Evolutionary conservation across 1,284 basidiomycete species (phyloP).

Genomic region (Fomitopsis palustris): DNA sequence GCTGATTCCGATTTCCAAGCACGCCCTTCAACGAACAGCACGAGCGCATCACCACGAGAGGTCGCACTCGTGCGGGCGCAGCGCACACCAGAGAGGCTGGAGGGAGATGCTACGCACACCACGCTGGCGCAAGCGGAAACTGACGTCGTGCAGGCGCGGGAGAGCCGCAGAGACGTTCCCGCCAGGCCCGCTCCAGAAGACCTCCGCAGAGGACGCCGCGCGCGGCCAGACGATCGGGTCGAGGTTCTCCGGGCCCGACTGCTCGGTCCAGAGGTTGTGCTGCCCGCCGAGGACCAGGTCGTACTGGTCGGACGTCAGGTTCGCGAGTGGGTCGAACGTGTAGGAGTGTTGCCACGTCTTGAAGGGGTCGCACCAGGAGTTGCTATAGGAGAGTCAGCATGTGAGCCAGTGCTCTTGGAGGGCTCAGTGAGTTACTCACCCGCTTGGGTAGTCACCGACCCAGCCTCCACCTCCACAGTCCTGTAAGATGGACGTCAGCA

Average conservation of each 20-base stretch:
- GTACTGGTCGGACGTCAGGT: slow-evolving; percentile 46
- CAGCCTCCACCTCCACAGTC: slow-evolving; percentile 82
- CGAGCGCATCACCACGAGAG: slow-evolving; percentile 21
- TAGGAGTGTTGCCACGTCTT: slow-evolving; percentile 75
- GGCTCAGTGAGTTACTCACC: slow-evolving; percentile 23
- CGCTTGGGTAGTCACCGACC: slow-evolving; percentile 56
- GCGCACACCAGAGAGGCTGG: slow-evolving; percentile 81
- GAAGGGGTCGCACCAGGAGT: slow-evolving; percentile 71
- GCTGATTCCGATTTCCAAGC: not conserved
- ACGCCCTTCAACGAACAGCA: too few relatives aligned
- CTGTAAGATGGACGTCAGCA: slow-evolving; percentile 28
- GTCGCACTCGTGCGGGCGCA: slow-evolving; percentile 64
- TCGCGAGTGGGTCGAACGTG: slow-evolving; percentile 69
- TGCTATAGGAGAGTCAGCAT: slow-evolving; percentile 27
- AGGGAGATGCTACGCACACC: slow-evolving; percentile 68
- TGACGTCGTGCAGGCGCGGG: slow-evolving; percentile 73
- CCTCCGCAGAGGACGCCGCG: slow-evolving; percentile 73
- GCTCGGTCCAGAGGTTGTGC: slow-evolving; percentile 78
- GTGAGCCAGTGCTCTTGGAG: not conserved
- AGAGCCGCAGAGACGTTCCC: slow-evolving; percentile 60
- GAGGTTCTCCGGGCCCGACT: slow-evolving; percentile 67
- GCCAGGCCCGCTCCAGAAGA: slow-evolving; percentile 75
- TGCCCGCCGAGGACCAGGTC: slow-evolving; percentile 68
- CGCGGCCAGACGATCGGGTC: slow-evolving; percentile 79
- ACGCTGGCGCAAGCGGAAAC: slow-evolving; percentile 64